Percentiles rank a stretch among this genome's conserved stretches.
Evolutionary conservation across 2,329 filamentous ascomycete species (phyloP).

Genomic region (Beauveria medogensis): DNA sequence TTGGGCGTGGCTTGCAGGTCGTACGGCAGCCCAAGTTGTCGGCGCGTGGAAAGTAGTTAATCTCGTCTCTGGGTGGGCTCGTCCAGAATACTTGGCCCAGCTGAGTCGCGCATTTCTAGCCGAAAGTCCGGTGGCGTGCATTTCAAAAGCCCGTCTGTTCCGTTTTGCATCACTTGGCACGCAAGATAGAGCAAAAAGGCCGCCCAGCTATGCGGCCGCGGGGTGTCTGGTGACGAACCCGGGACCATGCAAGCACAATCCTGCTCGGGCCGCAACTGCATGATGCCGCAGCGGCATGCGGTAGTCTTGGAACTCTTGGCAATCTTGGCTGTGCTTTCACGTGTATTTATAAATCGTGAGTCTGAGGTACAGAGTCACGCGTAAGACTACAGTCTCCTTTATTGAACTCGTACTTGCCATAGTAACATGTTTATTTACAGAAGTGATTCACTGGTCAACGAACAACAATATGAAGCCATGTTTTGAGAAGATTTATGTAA

Average conservation of each 20-base stretch:
- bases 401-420: no score
- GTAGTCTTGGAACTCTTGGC: background rate
- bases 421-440: no score
- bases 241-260: background rate
- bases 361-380: no score
- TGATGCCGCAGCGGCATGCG: background rate
- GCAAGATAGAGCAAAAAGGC: background rate
- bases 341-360: background rate
- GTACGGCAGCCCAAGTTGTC: background rate
- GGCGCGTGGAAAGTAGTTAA: background rate
- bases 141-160: background rate
- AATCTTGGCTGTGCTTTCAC: background rate
- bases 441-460: no score
- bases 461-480: background rate
- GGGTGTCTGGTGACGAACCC: background rate
- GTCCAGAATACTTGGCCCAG: background rate
- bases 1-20: background rate
- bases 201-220: background rate
- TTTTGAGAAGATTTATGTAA: background rate
- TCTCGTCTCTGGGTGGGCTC: background rate
- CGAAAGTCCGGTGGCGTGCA: background rate
- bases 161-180: background rate
- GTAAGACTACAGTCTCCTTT: no score
- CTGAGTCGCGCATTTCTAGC: background rate
- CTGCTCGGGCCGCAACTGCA: background rate